Evolutionary conservation across 2,329 filamentous ascomycete species (phyloP), one percentile per base, ranked within the genome.

Genomic region (Xylariaceae sp.): DNA sequence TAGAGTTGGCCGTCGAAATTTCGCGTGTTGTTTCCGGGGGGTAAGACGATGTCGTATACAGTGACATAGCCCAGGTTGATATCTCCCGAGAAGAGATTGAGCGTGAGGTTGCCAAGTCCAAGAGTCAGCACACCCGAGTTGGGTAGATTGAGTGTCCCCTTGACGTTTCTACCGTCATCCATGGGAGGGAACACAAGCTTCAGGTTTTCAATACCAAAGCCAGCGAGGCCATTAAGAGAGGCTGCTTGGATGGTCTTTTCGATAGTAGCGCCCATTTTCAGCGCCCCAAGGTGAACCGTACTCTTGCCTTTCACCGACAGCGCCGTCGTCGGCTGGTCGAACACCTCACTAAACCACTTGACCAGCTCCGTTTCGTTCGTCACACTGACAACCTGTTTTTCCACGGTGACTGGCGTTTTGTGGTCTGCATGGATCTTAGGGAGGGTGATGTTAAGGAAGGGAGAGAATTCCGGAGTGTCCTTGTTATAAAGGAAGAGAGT

Each of bases 71-170:
- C 76, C 5, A 78, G 59, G 6, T 64, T 65, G 7, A 73, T 54
- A n/a, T 72, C 66, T 3, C 73, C 73, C 0, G 70, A 71, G 50
- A 71, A 62, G 19, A 78, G 50, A 43, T 76, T 74, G 12, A 78
- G 69, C 0, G 73, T 74, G n/a, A 78, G 48, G 60, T 79, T 74
- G 8, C 76, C 76, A 3, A 76, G 66, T 0, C 70, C 72, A 4
- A 79, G 71, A 1, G 70, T 70, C 2, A 79, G 65, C 0, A 70
- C 63, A 2, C 75, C 74, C 35, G 67, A 65, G 58, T 79, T 79
- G 1, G 76, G 76, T 12, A 80, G 61, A 43, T 68, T 73, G 6
- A 77, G 64, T 1, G 66, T 65, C 1, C 75, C 76, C 30, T 67
- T 68, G 51, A 79, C 62, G 58, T 78, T 78, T 48, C 67, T 68